phyloP scores from a whole-genome alignment of 192 early-diverging fungal species.

The Linnemannia hyalina region DNA sequence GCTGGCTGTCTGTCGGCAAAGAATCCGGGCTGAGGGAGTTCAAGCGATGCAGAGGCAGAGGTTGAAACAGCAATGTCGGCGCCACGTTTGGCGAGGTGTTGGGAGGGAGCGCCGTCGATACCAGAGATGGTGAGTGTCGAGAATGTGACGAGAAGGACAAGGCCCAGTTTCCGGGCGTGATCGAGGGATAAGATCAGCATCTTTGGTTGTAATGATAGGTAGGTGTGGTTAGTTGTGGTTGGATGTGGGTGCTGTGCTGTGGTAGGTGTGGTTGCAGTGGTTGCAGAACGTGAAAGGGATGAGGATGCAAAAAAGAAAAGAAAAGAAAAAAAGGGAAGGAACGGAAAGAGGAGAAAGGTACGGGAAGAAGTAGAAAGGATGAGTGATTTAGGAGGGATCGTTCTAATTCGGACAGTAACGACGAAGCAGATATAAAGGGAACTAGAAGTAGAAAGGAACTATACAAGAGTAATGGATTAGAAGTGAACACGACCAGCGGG shows the following conservation, averaged over 20 bases:
- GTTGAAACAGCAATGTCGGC: not conserved
- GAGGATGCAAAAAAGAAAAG: not conserved
- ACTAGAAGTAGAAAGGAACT: not conserved
- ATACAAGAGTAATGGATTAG: not conserved
- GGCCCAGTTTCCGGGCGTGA: not conserved
- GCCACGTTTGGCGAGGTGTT: not conserved
- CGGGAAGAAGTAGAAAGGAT: not conserved
- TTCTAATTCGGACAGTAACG: not conserved
- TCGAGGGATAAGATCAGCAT: conserved; percentile 7
- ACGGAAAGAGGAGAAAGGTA: too few relatives aligned
- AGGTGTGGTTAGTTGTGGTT: not conserved
- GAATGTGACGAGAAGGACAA: not conserved
- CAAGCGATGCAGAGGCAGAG: too few relatives aligned
- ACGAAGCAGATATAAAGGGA: not conserved
- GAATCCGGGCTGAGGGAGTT: not conserved
- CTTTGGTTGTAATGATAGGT: not conserved
- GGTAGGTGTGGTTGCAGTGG: not conserved
- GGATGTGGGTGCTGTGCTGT: not conserved
- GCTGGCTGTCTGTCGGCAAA: not conserved
- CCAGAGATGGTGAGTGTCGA: not conserved
- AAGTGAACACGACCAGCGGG: not conserved
- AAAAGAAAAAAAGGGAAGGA: not conserved
- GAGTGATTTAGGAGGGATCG: not conserved
- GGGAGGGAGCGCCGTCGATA: not conserved
- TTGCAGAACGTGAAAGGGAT: not conserved